phyloP scores from a whole-genome alignment of 2,329 filamentous ascomycete species.

The Aphanocladium album region DNA sequence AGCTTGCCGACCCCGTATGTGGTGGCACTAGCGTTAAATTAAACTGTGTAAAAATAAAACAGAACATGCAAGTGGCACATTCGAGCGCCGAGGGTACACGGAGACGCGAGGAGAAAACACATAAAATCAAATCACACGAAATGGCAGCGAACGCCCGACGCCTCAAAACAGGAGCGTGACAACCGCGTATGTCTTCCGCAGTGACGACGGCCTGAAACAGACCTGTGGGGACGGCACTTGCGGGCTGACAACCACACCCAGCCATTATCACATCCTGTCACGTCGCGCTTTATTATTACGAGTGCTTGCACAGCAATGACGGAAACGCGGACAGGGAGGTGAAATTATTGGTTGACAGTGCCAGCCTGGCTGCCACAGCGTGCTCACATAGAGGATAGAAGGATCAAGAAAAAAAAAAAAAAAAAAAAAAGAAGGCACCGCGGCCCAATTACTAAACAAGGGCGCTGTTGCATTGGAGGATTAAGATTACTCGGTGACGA shows the following conservation, averaged over 20 bases:
- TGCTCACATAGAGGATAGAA: neutral
- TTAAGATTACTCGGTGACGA: neutral
- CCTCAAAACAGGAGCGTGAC: slow-evolving; percentile 3
- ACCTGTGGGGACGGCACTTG: slow-evolving; percentile 11
- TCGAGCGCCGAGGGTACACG: neutral
- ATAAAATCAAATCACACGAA: neutral
- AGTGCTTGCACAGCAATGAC: neutral
- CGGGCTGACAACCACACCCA: slow-evolving; percentile 4
- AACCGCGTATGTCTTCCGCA: slow-evolving; percentile 13
- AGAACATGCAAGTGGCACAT: neutral
- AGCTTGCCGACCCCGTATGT: neutral
- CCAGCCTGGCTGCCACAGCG: neutral
- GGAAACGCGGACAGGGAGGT: neutral
- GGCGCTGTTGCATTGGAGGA: neutral
- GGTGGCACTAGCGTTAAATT: slow-evolving; percentile 5
- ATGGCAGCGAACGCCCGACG: slow-evolving; percentile 1
- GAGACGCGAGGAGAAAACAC: neutral
- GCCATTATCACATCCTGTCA: slow-evolving; percentile 9
- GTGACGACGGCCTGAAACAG: slow-evolving; percentile 12
- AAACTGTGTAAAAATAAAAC: neutral
- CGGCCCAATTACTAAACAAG: neutral
- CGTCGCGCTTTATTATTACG: neutral
- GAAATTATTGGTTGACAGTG: neutral
- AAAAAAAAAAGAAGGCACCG: neutral
- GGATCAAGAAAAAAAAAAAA: neutral